A percentile compares a stretch with the other conserved stretches of the same genome.
phyloP scores from a whole-genome alignment of 257 asterid species.

The Nicotiana otophora region DNA sequence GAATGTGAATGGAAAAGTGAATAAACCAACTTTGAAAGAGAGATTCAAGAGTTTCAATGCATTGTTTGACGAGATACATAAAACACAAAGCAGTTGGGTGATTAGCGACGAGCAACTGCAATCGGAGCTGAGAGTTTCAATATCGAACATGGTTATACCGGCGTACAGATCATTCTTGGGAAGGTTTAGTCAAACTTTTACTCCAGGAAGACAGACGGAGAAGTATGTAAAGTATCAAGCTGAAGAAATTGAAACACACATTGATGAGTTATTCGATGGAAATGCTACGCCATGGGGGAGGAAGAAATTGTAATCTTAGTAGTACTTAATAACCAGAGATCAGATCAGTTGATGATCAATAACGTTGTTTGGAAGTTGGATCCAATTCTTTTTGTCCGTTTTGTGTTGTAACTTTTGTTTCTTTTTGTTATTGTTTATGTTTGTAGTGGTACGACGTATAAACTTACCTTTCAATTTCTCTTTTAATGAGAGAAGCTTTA shows the following conservation, averaged over 20 bases:
- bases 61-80: conserved; percentile 75
- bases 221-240: conserved; percentile 80
- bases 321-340: neutral
- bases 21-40: conserved; percentile 72
- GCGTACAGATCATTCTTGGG: conserved; percentile 83
- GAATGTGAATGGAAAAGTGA: conserved; percentile 57
- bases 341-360: conserved; percentile 4
- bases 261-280: conserved; percentile 80
- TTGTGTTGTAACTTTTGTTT: neutral
- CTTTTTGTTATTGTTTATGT: neutral
- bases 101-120: conserved; percentile 87
- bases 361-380: neutral
- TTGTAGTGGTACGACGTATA: conserved; percentile 2
- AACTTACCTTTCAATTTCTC: neutral
- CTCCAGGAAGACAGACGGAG: conserved; percentile 89
- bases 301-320: conserved; percentile 32
- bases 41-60: conserved; percentile 77
- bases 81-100: conserved; percentile 77
- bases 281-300: conserved; percentile 42
- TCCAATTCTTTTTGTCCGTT: neutral
- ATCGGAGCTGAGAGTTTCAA: conserved; percentile 85
- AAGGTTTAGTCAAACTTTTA: conserved; percentile 65
- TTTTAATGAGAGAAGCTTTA: neutral
- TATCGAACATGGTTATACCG: conserved; percentile 90
- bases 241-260: conserved; percentile 63